Percentiles rank a stretch among this genome's conserved stretches.
Conservation (phyloP, 768 basidiomycete genomes). For the Rubroboletus satanas region DNA sequence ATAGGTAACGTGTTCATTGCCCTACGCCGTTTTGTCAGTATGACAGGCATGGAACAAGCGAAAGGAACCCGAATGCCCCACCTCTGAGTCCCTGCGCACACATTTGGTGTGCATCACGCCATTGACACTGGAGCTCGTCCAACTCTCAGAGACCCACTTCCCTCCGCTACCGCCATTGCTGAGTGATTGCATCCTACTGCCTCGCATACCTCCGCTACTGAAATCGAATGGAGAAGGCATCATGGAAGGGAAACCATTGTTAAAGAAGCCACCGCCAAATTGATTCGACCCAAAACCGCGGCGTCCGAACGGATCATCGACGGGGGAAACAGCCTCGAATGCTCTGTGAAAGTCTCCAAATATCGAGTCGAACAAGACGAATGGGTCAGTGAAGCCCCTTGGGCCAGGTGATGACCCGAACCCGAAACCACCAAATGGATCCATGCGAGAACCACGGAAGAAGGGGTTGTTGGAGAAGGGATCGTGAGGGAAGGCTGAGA, state of each 20-base stretch:
- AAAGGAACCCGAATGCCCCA: slow-evolving; percentile 32
- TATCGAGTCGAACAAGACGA: slow-evolving; percentile 67
- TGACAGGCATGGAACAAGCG: background rate
- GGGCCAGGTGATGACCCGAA: slow-evolving; percentile 15
- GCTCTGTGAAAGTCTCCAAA: slow-evolving; percentile 50
- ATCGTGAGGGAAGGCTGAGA: slow-evolving; percentile 16
- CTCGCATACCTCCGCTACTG: slow-evolving; percentile 14
- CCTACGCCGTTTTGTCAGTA: slow-evolving; percentile 38
- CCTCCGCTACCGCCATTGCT: slow-evolving; percentile 8
- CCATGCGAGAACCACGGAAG: slow-evolving; percentile 23
- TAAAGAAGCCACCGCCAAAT: slow-evolving; percentile 14
- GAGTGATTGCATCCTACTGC: slow-evolving; percentile 10
- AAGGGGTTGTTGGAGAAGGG: slow-evolving; percentile 14
- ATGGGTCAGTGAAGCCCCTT: slow-evolving; percentile 64
- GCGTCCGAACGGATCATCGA: slow-evolving; percentile 20
- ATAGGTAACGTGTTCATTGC: slow-evolving; percentile 69
- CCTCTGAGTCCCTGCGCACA: slow-evolving; percentile 55
- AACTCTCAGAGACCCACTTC: slow-evolving; percentile 54
- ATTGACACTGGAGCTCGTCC: slow-evolving; percentile 54
- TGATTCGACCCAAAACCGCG: slow-evolving; percentile 14
- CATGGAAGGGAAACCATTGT: slow-evolving; percentile 4
- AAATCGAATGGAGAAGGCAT: slow-evolving; percentile 11
- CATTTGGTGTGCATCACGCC: slow-evolving; percentile 60
- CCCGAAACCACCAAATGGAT: slow-evolving; percentile 26
- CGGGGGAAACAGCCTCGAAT: slow-evolving; percentile 35